phyloP scores from a whole-genome alignment of 148 eudicot species.

The Bassia scoparia region DNA sequence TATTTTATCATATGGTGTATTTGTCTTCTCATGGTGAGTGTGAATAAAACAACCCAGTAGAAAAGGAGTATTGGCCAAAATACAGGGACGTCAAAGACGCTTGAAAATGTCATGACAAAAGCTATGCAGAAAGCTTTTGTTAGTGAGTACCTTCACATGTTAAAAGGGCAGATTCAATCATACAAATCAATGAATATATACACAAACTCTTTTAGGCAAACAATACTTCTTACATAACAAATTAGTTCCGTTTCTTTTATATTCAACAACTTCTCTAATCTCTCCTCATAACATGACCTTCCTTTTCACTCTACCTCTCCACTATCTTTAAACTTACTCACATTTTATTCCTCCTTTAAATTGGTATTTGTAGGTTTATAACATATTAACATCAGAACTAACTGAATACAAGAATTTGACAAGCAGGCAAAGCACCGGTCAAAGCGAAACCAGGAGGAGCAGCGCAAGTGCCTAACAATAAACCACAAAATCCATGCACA shows the following conservation, averaged over 20 bases:
- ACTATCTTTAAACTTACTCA: not conserved
- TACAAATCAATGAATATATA: not conserved
- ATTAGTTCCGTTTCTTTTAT: no score
- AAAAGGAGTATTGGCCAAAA: constrained; percentile 62
- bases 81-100: constrained; percentile 58
- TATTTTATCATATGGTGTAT: constrained; percentile 60
- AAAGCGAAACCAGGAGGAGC: not conserved
- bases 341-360: not conserved
- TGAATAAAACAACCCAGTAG: constrained; percentile 58
- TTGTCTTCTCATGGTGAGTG: constrained; percentile 61
- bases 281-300: no score
- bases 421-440: not conserved
- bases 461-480: not conserved
- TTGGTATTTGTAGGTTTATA: not conserved
- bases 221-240: not conserved
- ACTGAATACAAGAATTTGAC: not conserved
- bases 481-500: not conserved
- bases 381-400: not conserved
- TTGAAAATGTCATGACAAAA: constrained; percentile 47
- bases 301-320: no score
- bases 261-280: no score
- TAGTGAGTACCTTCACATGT: constrained; percentile 47
- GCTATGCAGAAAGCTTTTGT: constrained; percentile 59
- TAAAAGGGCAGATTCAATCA: constrained; percentile 1
- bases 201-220: not conserved